These are phyloP conservation scores for Brassica juncea DNA, from an alignment of 345 rosid genomes.

Conservation along the genomic window DNA sequence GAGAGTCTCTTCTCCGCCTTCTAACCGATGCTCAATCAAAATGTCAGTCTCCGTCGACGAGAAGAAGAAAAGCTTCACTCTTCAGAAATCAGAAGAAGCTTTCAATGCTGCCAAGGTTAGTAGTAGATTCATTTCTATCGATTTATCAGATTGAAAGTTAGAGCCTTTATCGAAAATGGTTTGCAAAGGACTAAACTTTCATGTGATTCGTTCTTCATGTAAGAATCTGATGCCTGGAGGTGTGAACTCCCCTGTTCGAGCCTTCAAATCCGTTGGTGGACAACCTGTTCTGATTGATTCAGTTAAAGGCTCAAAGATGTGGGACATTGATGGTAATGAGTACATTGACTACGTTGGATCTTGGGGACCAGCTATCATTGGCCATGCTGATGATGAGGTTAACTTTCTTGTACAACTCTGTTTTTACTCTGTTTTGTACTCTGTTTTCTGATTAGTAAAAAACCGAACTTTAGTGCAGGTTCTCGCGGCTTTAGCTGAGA, in stretches of 20 bases:
- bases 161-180: neutral
- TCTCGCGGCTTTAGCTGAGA: slow-evolving; percentile 79
- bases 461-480: slow-evolving; percentile 48
- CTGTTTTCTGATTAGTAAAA: neutral
- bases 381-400: slow-evolving; percentile 96
- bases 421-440: neutral
- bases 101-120: slow-evolving; percentile 69
- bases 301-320: slow-evolving; percentile 87
- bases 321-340: slow-evolving; percentile 97
- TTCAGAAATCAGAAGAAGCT: slow-evolving; percentile 80
- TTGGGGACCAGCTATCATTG: slow-evolving; percentile 98
- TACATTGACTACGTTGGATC: slow-evolving; percentile 96
- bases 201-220: neutral
- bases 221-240: slow-evolving; percentile 98
- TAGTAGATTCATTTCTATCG: neutral
- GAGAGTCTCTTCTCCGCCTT: slow-evolving; percentile 35
- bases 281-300: slow-evolving; percentile 86
- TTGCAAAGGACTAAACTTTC: neutral
- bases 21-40: slow-evolving; percentile 46
- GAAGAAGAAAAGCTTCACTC: slow-evolving; percentile 58
- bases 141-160: neutral
- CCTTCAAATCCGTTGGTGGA: slow-evolving; percentile 96
- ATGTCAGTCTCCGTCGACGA: slow-evolving; percentile 70
- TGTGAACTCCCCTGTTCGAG: slow-evolving; percentile 94
- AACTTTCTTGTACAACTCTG: neutral